These are phyloP conservation scores for Cystobasidium tubakii DNA, from an alignment of 768 basidiomycete genomes.

Conservation along the genomic window DNA sequence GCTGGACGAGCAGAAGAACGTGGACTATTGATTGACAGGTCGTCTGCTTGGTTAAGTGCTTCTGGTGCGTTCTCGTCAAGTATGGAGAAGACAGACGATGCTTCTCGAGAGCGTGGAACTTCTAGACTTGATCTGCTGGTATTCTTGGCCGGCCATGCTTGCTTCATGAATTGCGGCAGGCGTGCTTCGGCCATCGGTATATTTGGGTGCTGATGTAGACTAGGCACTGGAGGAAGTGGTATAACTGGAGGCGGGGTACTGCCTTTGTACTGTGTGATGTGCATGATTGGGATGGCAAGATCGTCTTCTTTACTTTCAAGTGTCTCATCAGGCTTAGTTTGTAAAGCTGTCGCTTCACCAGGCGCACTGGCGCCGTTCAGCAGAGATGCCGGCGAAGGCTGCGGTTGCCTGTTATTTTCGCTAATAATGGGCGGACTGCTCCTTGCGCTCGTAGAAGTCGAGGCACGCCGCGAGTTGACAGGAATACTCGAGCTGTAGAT, in stretches of 20 bases:
- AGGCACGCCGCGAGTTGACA: background rate
- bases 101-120: background rate
- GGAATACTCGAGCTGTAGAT: slow-evolving; percentile 3
- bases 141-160: background rate
- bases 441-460: background rate
- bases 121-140: background rate
- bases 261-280: background rate
- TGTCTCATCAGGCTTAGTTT: background rate
- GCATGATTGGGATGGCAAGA: background rate
- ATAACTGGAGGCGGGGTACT: background rate
- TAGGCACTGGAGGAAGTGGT: background rate
- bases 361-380: background rate
- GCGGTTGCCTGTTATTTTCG: background rate
- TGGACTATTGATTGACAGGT: background rate
- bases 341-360: background rate
- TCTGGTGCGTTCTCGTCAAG: background rate
- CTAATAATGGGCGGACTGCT: background rate
- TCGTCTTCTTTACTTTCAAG: slow-evolving; percentile 2
- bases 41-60: background rate
- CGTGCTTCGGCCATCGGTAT: background rate
- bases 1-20: background rate
- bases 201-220: background rate
- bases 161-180: background rate
- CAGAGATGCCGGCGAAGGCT: background rate
- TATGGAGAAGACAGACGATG: background rate